Evolutionary conservation across 1,139 yeast species (phyloP), one percentile per base, ranked within the genome.

Genomic region (Schizosaccharomyces versatilis): DNA sequence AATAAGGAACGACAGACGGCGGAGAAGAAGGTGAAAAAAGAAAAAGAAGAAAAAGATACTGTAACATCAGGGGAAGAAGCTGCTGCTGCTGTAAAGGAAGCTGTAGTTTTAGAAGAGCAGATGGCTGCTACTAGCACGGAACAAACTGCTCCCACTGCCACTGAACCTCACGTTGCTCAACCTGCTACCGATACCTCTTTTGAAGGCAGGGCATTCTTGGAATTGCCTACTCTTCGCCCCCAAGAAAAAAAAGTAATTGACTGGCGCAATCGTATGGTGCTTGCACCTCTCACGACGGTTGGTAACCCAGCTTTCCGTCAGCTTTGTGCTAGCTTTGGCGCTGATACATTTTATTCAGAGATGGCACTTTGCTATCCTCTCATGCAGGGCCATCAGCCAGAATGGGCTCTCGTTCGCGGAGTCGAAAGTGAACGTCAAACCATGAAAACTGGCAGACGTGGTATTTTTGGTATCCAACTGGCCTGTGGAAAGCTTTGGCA

Each of bases 381-480:
- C 56, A 71, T 90, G 48, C 94, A 84, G 65, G 98, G 96, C 17
- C 77, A 81, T 44, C 84, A 85, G 65, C 78, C 94, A 1, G 99
- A 90, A 68, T 90, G 99, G 99, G 99, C 99, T 0, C 72, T 90
- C 54, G 86, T 96, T 36, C 82, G 90, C 63, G 94, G 95, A 2
- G 97, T 90, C 65, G 66, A 70, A 32, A 69, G 78, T 6, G 99
- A 90, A 66, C 73, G 75, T 58, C 32, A 49, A 38, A 49, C 14
- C n/a, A 39, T 49, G 41, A 19, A 15, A 14, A 38, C 36, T 14
- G 55, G 55, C 2, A 52, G 58, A 7, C 24, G 38, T 3, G 59
- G 59, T n/a, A 24, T 55, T n/a, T 93, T 82, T 68, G 98, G 96
- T 55, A 85, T 86, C 15, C 99, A 90, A 69, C 77, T 90, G 48